phyloP scores from a whole-genome alignment of 2,329 filamentous ascomycete genomes.

The Penicillium sp. region DNA sequence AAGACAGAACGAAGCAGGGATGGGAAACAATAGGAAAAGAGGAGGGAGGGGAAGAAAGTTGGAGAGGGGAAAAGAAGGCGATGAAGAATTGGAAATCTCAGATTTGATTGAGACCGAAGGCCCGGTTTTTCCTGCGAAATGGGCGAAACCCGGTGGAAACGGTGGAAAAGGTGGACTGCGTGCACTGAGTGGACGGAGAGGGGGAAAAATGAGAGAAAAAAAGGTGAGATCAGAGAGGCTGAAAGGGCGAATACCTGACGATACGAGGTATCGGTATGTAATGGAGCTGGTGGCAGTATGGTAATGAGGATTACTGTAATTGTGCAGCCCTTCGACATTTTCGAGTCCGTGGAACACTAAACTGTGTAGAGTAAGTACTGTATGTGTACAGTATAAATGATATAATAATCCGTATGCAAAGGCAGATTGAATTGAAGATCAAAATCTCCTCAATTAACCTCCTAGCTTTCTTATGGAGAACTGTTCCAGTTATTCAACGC shows the following conservation, averaged over 20 bases:
- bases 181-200: conserved; percentile 7
- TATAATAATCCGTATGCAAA: no score
- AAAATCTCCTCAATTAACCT: neutral
- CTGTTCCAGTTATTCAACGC: neutral
- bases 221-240: neutral
- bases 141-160: conserved; percentile 5
- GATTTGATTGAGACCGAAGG: conserved; percentile 18
- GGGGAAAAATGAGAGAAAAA: conserved; percentile 16
- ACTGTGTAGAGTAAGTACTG: neutral
- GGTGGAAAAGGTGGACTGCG: neutral
- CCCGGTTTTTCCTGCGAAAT: conserved; percentile 5
- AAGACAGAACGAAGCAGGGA: conserved; percentile 32
- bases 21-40: conserved; percentile 33
- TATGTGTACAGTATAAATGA: neutral
- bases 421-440: no score
- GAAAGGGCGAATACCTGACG: conserved; percentile 6
- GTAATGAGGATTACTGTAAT: neutral
- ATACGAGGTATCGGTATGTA: conserved; percentile 11
- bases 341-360: neutral
- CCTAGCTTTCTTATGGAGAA: neutral
- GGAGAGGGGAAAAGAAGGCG: conserved; percentile 25
- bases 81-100: conserved; percentile 34
- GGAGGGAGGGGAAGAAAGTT: conserved; percentile 26
- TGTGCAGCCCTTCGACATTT: neutral
- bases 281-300: neutral